phyloP scores from a whole-genome alignment of 345 rosid genomes.

The Arabis alpina region DNA sequence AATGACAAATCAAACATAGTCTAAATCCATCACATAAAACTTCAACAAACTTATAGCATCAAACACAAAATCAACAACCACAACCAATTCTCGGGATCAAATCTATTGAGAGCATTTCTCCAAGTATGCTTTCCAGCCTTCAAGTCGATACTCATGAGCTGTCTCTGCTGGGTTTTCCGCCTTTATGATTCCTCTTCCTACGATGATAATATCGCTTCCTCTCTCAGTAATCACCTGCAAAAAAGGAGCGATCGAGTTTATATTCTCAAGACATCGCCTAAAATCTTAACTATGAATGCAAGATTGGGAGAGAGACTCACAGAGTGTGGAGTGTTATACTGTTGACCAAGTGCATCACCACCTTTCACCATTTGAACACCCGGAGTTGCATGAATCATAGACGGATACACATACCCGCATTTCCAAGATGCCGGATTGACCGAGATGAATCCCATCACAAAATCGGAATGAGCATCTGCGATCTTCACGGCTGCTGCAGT shows the following conservation, averaged over 20 bases:
- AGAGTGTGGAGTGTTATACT: slow-evolving; percentile 91
- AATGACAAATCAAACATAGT: slow-evolving; percentile 32
- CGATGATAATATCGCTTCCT: slow-evolving; percentile 93
- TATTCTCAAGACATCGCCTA: not conserved
- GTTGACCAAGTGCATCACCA: slow-evolving; percentile 93
- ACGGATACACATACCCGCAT: slow-evolving; percentile 76
- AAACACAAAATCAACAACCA: slow-evolving; percentile 23
- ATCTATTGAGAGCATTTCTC: slow-evolving; percentile 57
- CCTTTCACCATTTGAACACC: slow-evolving; percentile 96
- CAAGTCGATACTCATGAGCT: slow-evolving; percentile 83
- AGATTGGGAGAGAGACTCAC: slow-evolving; percentile 75
- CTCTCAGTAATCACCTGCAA: slow-evolving; percentile 76
- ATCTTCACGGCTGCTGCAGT: slow-evolving; percentile 91
- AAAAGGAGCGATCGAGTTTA: not conserved
- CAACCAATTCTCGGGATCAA: not conserved
- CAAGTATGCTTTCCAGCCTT: slow-evolving; percentile 96
- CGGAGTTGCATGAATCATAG: slow-evolving; percentile 95
- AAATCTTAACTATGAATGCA: not conserved
- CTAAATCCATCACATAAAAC: slow-evolving; percentile 15
- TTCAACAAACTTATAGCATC: slow-evolving; percentile 7
- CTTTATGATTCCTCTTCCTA: slow-evolving; percentile 96
- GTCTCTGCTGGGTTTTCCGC: slow-evolving; percentile 75
- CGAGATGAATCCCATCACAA: slow-evolving; percentile 95
- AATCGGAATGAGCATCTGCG: slow-evolving; percentile 94
- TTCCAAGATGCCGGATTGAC: slow-evolving; percentile 97